Base-by-base conservation (phyloP, 2,329 filamentous ascomycete genomes). In the Neopestalotiopsis clavispora region DNA sequence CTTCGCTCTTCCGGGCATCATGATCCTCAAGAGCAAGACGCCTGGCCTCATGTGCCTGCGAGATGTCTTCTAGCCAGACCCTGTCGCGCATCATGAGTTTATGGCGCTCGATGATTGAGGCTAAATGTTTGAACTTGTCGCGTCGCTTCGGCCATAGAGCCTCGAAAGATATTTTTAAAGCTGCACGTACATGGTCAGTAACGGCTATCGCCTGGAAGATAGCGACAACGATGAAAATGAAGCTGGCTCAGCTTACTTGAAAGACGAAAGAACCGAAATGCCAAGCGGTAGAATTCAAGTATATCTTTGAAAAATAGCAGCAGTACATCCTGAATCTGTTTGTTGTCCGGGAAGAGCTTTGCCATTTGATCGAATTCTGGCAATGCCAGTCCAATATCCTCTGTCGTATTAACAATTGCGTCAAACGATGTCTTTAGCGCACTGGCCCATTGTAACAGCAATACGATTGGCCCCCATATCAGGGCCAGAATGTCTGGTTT, bases 401-500 rank as follows among this genome's bases (percentile, higher is more conserved):
- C 73, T 61, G 72, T 72, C 9, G 69, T 69, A 45, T 72, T 67
- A 23, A 75, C 23, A 20, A 79, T 69, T 9, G 69, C 71, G 67
- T 80, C 76, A 28, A 72, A 75, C 2, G 71, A 73, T 13, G 69
- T 34, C 56, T 67, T 74, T 9, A 74, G 64, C n/a, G 34, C 64
- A 42, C 70, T 73, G 5, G 77, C 63, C 72, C 69, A 73, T 67
- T 71, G 69, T 1, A 73, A 70, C 4, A 73, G 71, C 14, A 80
- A 69, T 67, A 74, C 75, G 20, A 80, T 77, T 1, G 79, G 79
- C 2, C 80, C 79, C 80, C 79, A 81, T 6, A 81, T 78, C n/a
- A 80, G 67, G 3, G 76, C 74, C 38, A 81, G 38, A 30, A 81
- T 71, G 4, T 80, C 75, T 0, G 76, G 74, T 49, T 80, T 78